Evolutionary conservation across 345 rosid species (phyloP), one percentile per base, ranked within the genome.

Genomic region (Pelargonium nanum): DNA sequence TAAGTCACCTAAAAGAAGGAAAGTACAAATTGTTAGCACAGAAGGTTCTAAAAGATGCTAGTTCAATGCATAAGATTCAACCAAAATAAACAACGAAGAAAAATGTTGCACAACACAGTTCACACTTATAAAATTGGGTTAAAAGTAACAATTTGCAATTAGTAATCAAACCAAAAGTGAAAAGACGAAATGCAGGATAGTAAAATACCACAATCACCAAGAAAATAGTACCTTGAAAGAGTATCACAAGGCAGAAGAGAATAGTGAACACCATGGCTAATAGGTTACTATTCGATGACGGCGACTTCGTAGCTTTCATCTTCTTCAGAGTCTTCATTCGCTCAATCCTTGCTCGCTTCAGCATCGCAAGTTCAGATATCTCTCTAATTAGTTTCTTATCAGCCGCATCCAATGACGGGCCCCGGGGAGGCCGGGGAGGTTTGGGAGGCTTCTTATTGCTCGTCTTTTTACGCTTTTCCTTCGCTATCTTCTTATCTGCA

Each of bases 391-490:
- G 74, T 74, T 85, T 90, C 80, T 81, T 82, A 75, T 88, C 99
- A 57, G 93, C 85, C 0, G 92, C 80, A 60, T 88, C 96, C 68
- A 94, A 58, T 4, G 88, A 83, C 10, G 96, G 97, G 56, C 93
- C 88, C 66, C 83, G 77, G 0, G 97, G 99, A 24, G 97, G 91
- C n/a, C 91, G 72, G 4, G 99, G 99, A 69, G 99, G 99, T 63
- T 71, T 85, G 5, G 83, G 62, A 26, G 85, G 56, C 66, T 87
- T 87, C 61, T 90, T 73, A 63, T 80, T 59, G 81, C 87, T 75
- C 4, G 69, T 65, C 59, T 76, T 84, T 62, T 78, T 86, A 24
- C 70, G 71, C 58, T 82, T 82, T 70, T 76, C 89, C 70, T 78
- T 83, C 53, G 66, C 75, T 1, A 52, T 55, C 56, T 68, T 75